phyloP scores from a whole-genome alignment of 176 grass and related monocot genomes.

The Eragrostis nindensis region DNA sequence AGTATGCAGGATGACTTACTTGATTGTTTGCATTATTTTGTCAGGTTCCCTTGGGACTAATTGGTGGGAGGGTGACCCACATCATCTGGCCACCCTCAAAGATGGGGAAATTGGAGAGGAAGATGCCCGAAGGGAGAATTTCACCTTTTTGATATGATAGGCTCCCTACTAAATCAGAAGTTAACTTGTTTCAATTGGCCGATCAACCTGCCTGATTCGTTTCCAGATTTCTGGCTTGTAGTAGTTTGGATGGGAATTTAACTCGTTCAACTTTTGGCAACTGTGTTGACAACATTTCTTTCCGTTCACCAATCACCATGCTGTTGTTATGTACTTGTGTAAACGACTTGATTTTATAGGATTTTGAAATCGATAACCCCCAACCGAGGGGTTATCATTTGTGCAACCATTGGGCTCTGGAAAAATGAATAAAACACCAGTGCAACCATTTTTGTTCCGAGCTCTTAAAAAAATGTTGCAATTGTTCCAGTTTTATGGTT shows the following conservation, averaged over 20 bases:
- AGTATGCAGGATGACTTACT: constrained; percentile 8
- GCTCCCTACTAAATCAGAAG: neutral
- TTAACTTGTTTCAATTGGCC: constrained; percentile 22
- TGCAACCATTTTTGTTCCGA: neutral
- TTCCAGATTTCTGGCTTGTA: neutral
- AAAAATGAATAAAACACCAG: neutral
- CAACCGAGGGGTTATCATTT: neutral
- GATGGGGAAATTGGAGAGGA: constrained; percentile 67
- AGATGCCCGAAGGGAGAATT: constrained; percentile 56
- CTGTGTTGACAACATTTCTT: neutral
- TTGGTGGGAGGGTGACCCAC: constrained; percentile 74
- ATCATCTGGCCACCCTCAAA: constrained; percentile 80
- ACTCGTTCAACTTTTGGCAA: neutral
- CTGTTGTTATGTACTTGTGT: constrained; percentile 13
- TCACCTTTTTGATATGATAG: constrained; percentile 40
- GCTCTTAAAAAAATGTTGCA: neutral
- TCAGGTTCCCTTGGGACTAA: constrained; percentile 90
- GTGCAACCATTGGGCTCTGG: too few relatives aligned
- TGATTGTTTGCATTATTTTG: constrained; percentile 18
- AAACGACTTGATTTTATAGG: neutral
- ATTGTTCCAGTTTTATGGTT: neutral
- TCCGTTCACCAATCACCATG: constrained; percentile 8
- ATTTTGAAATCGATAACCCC: neutral
- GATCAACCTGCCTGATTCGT: neutral
- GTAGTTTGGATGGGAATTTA: neutral